Evolutionary conservation across 768 basidiomycete genomes (phyloP), one percentile per base, ranked within the genome.

Genomic region (Pulveroboletus ravenelii): DNA sequence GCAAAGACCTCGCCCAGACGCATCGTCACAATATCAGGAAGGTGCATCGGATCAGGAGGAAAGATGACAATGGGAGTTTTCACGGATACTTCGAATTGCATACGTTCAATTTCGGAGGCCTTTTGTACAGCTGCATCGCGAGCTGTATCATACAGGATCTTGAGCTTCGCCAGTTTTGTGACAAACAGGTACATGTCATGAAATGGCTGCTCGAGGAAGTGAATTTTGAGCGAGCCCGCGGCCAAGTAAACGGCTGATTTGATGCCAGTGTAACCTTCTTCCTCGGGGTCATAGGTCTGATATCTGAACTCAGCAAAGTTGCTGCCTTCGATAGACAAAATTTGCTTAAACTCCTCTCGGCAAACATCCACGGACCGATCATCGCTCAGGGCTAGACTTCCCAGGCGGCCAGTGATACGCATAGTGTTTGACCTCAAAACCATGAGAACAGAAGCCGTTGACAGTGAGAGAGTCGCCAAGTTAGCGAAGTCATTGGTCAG

Each of bases 261-360:
- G 67, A 93, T 78, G 29, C 91, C 91, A 13, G 78, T 72, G 66
- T 89, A 86, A 4, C 74, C 71, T 38, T 85, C 79, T 47, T 80
- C 86, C 29, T 72, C 66, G 2, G 89, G 80, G 65, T 94, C 88
- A 68, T 81, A 93, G 0, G 92, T 98, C 66, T 94, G 87, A 69
- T 98, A 99, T 48, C 78, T 80, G 73, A 99, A 91, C 67, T 95
- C 88, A 15, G 93, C 94, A 36, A 99, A 84, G 62, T 97, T 86
- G 60, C 89, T 81, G 42, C 94, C 96, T 61, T 98, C 91, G 50
- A 98, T 97, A 30, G 92, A 89, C 50, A 98, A 71, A 5, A 98
- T 77, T 57, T 90, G 80, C 62, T 88, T 87, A 72, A 94, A 94
- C 43, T 82, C 79, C 4, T 80, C 75, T 18, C 78, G 72, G 35